Percentiles rank a stretch among this genome's conserved stretches.
Conservation (phyloP, 2,329 filamentous ascomycete genomes). For the Apiospora hydei region DNA sequence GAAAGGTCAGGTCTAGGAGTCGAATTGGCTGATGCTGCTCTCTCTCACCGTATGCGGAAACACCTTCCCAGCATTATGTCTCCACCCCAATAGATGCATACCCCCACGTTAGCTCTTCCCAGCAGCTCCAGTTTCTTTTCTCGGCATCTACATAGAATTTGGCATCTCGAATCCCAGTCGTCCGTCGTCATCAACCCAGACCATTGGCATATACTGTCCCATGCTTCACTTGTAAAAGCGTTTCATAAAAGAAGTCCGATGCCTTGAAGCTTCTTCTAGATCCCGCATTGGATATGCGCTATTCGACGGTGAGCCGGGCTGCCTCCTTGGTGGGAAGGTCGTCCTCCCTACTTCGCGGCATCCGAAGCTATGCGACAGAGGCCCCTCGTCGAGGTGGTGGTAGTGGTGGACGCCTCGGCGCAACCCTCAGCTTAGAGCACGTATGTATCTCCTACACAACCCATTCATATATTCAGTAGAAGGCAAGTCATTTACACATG, state of each 20-base stretch:
- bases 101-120: neutral
- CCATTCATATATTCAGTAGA: too few species aligned
- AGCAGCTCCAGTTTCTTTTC: slow-evolving; percentile 2
- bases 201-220: neutral
- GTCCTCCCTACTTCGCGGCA: slow-evolving; percentile 16
- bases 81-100: slow-evolving; percentile 14
- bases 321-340: slow-evolving; percentile 27
- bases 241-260: neutral
- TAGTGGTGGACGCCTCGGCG: slow-evolving; percentile 44
- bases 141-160: neutral
- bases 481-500: too few species aligned
- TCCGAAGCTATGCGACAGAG: slow-evolving; percentile 46
- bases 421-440: slow-evolving; percentile 65
- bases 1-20: neutral
- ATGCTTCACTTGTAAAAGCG: too few species aligned
- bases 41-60: neutral
- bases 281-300: slow-evolving; percentile 32
- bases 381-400: slow-evolving; percentile 35
- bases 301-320: slow-evolving; percentile 28
- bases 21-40: neutral
- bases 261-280: neutral
- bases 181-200: neutral
- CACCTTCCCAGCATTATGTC: neutral
- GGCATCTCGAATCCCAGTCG: slow-evolving; percentile 3
- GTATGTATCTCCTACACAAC: slow-evolving; percentile 47